These are phyloP conservation scores for Fusarium subglutinans DNA, from an alignment of 2,329 filamentous ascomycete genomes.

Conservation along the genomic window DNA sequence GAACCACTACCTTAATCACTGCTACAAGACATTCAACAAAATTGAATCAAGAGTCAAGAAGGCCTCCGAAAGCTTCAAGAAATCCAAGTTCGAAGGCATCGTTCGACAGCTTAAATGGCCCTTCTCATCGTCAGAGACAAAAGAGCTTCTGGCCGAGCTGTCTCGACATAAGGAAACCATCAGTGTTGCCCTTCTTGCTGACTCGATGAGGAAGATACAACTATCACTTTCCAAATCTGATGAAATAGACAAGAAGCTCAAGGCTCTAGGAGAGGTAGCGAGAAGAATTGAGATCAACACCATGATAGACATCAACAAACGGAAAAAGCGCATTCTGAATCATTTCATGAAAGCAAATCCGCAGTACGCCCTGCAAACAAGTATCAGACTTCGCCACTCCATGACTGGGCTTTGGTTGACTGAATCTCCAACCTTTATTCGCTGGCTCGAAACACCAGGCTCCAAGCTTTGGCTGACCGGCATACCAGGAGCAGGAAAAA, in stretches of 20 bases:
- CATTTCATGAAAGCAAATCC: conserved; percentile 10
- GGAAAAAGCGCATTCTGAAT: not conserved
- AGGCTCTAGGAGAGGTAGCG: not conserved
- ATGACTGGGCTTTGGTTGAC: conserved; percentile 17
- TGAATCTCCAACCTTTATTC: not conserved
- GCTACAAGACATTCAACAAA: not conserved
- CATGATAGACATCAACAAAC: not conserved
- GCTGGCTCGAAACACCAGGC: conserved; percentile 2
- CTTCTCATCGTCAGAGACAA: conserved; percentile 13
- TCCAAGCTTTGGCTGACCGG: conserved; percentile 21
- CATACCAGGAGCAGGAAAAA: conserved; percentile 20
- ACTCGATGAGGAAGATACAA: conserved; percentile 13
- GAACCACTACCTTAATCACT: not conserved
- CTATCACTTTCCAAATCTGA: not conserved
- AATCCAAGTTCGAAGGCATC: not conserved
- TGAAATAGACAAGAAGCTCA: not conserved
- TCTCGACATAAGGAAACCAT: conserved; percentile 23
- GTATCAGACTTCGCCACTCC: conserved; percentile 4
- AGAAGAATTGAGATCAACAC: conserved; percentile 20
- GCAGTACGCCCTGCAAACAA: not conserved
- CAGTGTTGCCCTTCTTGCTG: not conserved
- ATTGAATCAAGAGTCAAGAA: not conserved
- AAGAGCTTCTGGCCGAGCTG: conserved; percentile 3
- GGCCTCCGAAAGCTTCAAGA: not conserved
- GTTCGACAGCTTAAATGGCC: conserved; percentile 22